Conservation (phyloP, 163 green algal species). For the Picocystis sp. region DNA sequence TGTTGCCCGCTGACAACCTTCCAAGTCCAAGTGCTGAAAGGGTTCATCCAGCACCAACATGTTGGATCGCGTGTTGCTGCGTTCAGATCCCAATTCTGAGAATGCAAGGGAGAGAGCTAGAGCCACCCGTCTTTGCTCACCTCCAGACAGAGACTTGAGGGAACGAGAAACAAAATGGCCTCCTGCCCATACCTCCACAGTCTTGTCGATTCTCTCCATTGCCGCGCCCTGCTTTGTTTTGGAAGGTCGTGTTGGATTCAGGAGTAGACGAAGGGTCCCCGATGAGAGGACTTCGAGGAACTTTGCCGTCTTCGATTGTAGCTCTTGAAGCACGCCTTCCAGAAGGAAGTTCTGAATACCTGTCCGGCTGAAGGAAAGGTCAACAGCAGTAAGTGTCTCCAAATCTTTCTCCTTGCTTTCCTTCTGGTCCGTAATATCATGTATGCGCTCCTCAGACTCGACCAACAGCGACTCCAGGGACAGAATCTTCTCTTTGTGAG, state of each 20-base stretch:
- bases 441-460: too few species aligned
- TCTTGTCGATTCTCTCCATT: slow-evolving; percentile 16
- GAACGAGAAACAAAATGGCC: slow-evolving; percentile 2
- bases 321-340: slow-evolving; percentile 8
- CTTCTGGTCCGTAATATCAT: too few species aligned
- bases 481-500: too few species aligned
- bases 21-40: slow-evolving; percentile 15
- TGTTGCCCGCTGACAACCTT: slow-evolving; percentile 8
- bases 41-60: slow-evolving; percentile 22
- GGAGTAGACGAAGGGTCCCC: neutral
- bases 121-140: slow-evolving; percentile 14
- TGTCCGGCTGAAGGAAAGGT: slow-evolving; percentile 10
- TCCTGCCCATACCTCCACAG: slow-evolving; percentile 6
- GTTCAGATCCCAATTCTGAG: slow-evolving; percentile 8
- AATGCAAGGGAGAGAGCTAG: slow-evolving; percentile 15
- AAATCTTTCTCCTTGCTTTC: too few species aligned
- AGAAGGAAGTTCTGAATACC: slow-evolving; percentile 15
- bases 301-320: slow-evolving; percentile 4
- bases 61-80: slow-evolving; percentile 10
- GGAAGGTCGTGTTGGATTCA: slow-evolving; percentile 2
- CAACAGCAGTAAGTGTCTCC: slow-evolving; percentile 1
- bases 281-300: neutral
- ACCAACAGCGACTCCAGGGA: too few species aligned
- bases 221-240: neutral
- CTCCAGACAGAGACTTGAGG: slow-evolving; percentile 9